A percentile compares a stretch with the other conserved stretches of the same genome.
phyloP scores from a whole-genome alignment of 2,329 filamentous ascomycete genomes.

The Alternaria dauci region DNA sequence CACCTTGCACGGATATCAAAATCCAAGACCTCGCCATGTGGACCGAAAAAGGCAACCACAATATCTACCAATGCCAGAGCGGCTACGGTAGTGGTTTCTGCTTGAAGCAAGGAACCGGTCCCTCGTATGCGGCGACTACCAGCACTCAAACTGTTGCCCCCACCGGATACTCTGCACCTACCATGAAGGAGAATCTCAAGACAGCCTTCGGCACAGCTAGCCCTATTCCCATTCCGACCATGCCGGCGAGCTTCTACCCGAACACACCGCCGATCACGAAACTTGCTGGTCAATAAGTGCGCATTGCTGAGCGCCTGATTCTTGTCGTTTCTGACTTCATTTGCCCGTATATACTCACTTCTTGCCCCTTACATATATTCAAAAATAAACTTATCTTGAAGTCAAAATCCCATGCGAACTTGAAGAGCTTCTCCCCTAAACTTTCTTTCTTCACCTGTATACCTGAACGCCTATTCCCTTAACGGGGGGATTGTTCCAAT shows the following conservation, averaged over 20 bases:
- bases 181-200: slow-evolving; percentile 47
- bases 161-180: slow-evolving; percentile 50
- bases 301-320: neutral
- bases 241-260: slow-evolving; percentile 54
- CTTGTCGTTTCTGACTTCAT: neutral
- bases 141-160: slow-evolving; percentile 49
- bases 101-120: slow-evolving; percentile 47
- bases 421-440: neutral
- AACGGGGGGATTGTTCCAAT: neutral
- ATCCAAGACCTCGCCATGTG: slow-evolving; percentile 63
- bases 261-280: slow-evolving; percentile 45
- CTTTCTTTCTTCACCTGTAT: neutral
- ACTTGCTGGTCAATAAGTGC: slow-evolving; percentile 30
- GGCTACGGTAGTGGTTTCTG: slow-evolving; percentile 61
- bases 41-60: slow-evolving; percentile 57
- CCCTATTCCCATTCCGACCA: slow-evolving; percentile 54
- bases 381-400: neutral
- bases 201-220: slow-evolving; percentile 41
- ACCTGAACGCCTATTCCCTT: neutral
- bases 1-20: slow-evolving; percentile 62
- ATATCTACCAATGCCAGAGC: slow-evolving; percentile 58
- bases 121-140: slow-evolving; percentile 45
- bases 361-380: neutral
- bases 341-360: neutral
- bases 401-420: neutral